Evolutionary conservation across 768 basidiomycete genomes (phyloP), one percentile per base, ranked within the genome.

Genomic region (Tremella fuciformis): DNA sequence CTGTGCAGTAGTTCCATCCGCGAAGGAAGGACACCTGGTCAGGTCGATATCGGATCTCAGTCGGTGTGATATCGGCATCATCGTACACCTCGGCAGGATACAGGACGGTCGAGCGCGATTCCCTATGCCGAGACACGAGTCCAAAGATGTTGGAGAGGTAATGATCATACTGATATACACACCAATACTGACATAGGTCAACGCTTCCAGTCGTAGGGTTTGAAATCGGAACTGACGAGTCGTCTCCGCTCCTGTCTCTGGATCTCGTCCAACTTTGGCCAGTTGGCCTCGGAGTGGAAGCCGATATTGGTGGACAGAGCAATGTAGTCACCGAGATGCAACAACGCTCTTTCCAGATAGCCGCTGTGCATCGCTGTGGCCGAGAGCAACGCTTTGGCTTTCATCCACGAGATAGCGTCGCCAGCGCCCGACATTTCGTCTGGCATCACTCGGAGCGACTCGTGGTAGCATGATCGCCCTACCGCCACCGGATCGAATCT

Each of bases 71-170:
- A 21, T 73, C 65, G 9, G 64, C 56, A 47, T 72, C 70, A 22
- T 57, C 50, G n/a, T 49, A 24, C 6, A 74, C 65, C 49, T 74
- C 72, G n/a, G 69, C 55, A 7, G 72, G 72, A 55, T 74, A 74
- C 8, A 61, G 57, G 1, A 74, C 72, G 40, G 58, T 69, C 7
- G 50, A 55, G 57, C 71, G 65, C 3, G 60, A 55, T 60, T 69
- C 72, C 9, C 72, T 56, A 50, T 65, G 63, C 4, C 64, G 63
- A 6, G 63, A 49, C 0, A 65, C 64, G 3, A 63, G 64, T 4
- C 66, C 67, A 58, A 63, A 74, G 1, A 66, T 69, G n/a, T 64
- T 62, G 13, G 72, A 51, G 15, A 51, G 13, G 58, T 70, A 74
- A 15, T 70, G 58, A 29, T 69, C 67, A 8, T 58, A 39, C 22